Evolutionary conservation across 495 filamentous ascomycete genomes (phyloP), one percentile per base, ranked within the genome.

Genomic region (Talaromyces stipitatus): DNA sequence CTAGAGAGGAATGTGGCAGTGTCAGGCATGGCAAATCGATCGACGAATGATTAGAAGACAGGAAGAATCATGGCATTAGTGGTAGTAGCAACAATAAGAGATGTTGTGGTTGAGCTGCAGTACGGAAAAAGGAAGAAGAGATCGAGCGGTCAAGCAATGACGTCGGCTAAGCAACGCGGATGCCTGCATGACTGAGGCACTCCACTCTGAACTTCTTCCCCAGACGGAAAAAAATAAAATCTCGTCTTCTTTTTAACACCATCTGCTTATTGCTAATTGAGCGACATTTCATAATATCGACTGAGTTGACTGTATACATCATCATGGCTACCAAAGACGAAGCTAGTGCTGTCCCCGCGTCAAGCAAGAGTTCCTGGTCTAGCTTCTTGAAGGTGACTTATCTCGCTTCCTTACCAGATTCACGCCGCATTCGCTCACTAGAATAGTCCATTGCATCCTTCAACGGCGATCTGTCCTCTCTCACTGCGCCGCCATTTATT

Each of bases 401-500:
- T 28, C 7, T 16, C 41, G 20, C 51, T 26, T n/a, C 41, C n/a
- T 28, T 8, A 38, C n/a, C 18, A 50, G 45, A 60, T 60, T 8
- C 22, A 1, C 45, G 24, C 3, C 22, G 20, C 24, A 48, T 48
- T 48, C 10, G 8, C 24, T 48, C 2, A 26, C 24, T 12, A 8
- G 0, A 11, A 26, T 54, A 95, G 90, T 95, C 92, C 26, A 91
- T 98, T 64, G 90, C 94, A 33, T 94, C 90, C 18, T 97, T 97
- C 78, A 96, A 90, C 72, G 94, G 95, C 64, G 94, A 98, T 64
- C 84, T 98, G 45, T 88, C 92, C 11, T 90, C 90, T 54, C 77
- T 97, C 71, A 97, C 94, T 29, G 92, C 94, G 20, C 94, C 94
- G 33, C 90, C 94, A 10, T 98, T 97, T 69, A 97, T 98, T 70